phyloP scores from a whole-genome alignment of 2,329 filamentous ascomycete genomes.

The Fusarium bulbicola region DNA sequence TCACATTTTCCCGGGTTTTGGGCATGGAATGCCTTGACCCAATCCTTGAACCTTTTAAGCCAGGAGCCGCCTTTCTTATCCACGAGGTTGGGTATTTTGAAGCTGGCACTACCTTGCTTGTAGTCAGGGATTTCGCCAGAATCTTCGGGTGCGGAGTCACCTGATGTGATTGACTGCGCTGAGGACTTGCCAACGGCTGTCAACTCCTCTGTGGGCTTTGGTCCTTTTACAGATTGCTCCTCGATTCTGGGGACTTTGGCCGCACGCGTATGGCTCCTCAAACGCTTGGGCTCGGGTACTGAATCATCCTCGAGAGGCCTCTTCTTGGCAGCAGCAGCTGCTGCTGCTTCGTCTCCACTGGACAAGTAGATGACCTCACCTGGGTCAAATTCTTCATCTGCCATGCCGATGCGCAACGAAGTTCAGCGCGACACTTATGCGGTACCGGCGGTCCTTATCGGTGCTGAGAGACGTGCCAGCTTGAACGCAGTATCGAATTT shows the following conservation, averaged over 20 bases:
- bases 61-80: conserved; percentile 46
- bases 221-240: conserved; percentile 21
- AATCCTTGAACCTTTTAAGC: conserved; percentile 48
- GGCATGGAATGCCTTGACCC: conserved; percentile 45
- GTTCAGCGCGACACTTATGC: not conserved
- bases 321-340: conserved; percentile 35
- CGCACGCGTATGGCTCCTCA: conserved; percentile 16
- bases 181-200: not conserved
- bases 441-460: not conserved
- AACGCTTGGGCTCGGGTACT: conserved; percentile 36
- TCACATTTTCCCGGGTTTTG: conserved; percentile 38
- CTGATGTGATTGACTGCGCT: conserved; percentile 6
- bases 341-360: conserved; percentile 34
- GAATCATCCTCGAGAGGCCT: conserved; percentile 40
- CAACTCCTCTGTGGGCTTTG: conserved; percentile 19
- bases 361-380: conserved; percentile 40
- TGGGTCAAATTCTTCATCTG: conserved; percentile 27
- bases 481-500: not conserved
- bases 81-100: conserved; percentile 43
- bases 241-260: conserved; percentile 33
- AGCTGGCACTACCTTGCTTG: conserved; percentile 25
- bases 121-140: conserved; percentile 35
- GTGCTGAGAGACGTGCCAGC: not conserved
- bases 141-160: conserved; percentile 17
- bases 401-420: conserved; percentile 19